Conservation (phyloP, 139 green algal species). For the Chlamydomonas asymmetrica region DNA sequence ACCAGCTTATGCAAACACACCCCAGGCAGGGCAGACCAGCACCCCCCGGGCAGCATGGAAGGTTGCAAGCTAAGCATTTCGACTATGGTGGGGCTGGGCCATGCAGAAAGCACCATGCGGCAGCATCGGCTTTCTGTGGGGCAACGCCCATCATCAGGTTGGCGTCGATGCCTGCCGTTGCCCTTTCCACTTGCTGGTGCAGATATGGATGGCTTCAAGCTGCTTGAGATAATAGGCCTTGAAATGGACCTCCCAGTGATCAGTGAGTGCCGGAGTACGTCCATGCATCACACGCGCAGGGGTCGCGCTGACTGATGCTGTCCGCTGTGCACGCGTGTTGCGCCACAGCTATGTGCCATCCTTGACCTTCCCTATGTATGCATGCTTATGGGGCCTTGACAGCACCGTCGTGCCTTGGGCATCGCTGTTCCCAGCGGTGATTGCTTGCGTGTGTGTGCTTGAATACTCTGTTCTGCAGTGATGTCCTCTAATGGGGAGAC, state of each 20-base stretch:
- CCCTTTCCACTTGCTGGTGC: slow-evolving; percentile 7
- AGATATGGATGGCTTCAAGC: slow-evolving; percentile 97
- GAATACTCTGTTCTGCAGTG: slow-evolving; percentile 68
- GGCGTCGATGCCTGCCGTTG: neutral
- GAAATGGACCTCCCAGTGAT: slow-evolving; percentile 96
- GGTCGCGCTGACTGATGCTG: slow-evolving; percentile 1
- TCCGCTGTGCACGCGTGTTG: neutral
- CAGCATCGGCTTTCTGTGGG: too few relatives aligned
- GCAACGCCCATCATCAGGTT: too few relatives aligned
- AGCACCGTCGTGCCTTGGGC: neutral
- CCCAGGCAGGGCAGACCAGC: too few relatives aligned
- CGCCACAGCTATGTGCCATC: too few relatives aligned
- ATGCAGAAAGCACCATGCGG: too few relatives aligned
- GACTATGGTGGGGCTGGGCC: too few relatives aligned
- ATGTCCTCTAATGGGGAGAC: slow-evolving; percentile 95
- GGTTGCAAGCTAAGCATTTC: too few relatives aligned
- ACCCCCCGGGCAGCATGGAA: too few relatives aligned
- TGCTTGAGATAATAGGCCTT: slow-evolving; percentile 89
- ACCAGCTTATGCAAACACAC: too few relatives aligned
- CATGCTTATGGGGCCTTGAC: too few relatives aligned
- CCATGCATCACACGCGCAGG: neutral
- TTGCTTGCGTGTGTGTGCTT: neutral
- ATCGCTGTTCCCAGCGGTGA: neutral
- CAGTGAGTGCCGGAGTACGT: slow-evolving; percentile 86
- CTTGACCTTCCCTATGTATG: too few relatives aligned